Evolutionary conservation across 176 grass and related monocot genomes (phyloP).

Genomic region (Aegilops umbellulata): DNA sequence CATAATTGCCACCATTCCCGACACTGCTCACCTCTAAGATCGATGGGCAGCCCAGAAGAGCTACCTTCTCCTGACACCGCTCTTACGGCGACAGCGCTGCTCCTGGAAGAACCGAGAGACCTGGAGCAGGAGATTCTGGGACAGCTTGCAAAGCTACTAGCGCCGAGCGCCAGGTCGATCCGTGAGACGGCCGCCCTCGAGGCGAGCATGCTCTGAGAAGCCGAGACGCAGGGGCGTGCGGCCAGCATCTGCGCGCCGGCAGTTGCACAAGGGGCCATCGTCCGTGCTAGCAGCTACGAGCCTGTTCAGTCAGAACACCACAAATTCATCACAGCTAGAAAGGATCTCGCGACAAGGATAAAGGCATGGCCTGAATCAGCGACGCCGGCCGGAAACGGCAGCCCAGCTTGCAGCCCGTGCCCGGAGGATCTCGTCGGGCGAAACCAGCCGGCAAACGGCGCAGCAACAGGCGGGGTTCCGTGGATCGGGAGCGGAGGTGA

Average conservation of each 20-base stretch:
- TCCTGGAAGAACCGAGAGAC: constrained; percentile 18
- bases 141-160: constrained; percentile 12
- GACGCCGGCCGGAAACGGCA: not conserved
- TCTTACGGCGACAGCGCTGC: constrained; percentile 39
- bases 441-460: not conserved
- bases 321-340: not conserved
- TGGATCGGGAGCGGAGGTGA: not conserved
- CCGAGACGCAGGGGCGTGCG: constrained; percentile 48
- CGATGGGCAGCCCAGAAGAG: constrained; percentile 67
- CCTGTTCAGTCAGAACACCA: constrained; percentile 13
- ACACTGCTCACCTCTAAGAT: constrained; percentile 58
- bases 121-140: constrained; percentile 38
- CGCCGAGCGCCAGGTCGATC: not conserved
- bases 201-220: constrained; percentile 37
- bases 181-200: constrained; percentile 21
- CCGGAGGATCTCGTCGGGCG: not conserved
- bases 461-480: not conserved
- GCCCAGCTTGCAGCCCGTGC: not conserved
- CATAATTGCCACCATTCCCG: not conserved
- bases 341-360: not conserved
- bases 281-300: not conserved
- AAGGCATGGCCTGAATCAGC: not conserved
- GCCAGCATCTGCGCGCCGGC: constrained; percentile 49
- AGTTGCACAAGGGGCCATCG: constrained; percentile 55
- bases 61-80: constrained; percentile 49